Evolutionary conservation across 441 rosid species (phyloP).

Genomic region (Aquilaria agallochum): DNA sequence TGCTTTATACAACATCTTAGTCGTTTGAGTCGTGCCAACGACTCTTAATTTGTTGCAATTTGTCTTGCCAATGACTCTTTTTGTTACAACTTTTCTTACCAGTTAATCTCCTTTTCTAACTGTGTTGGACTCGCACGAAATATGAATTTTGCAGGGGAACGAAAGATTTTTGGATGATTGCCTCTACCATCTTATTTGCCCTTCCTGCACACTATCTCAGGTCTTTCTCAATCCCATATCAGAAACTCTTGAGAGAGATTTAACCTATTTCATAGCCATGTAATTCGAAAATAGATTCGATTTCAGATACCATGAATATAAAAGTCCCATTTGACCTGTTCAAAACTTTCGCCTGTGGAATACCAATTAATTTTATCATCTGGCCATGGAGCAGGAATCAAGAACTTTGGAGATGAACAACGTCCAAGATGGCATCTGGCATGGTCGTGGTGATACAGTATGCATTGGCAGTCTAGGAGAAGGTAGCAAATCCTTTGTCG

Average conservation of each 20-base stretch:
- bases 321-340: not conserved
- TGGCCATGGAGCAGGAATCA: constrained; percentile 53
- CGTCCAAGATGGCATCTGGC: constrained; percentile 93
- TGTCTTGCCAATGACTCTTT: not conserved
- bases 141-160: constrained; percentile 45
- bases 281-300: not conserved
- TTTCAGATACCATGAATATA: not conserved
- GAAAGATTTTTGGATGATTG: constrained; percentile 75
- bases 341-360: not conserved
- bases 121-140: no score
- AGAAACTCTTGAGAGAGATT: not conserved
- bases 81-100: not conserved
- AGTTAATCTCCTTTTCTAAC: constrained; percentile 6
- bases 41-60: not conserved
- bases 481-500: constrained; percentile 45
- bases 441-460: constrained; percentile 86
- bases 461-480: constrained; percentile 61
- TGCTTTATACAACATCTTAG: no score
- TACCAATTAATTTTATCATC: not conserved
- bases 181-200: constrained; percentile 66
- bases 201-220: constrained; percentile 85
- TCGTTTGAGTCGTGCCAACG: not conserved
- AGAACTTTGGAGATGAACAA: constrained; percentile 95
- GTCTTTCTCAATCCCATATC: constrained; percentile 26
- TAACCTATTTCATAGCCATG: not conserved